Evolutionary conservation across 495 filamentous ascomycete species (phyloP), one percentile per base, ranked within the genome.

Genomic region (Aspergillus haitiensis): DNA sequence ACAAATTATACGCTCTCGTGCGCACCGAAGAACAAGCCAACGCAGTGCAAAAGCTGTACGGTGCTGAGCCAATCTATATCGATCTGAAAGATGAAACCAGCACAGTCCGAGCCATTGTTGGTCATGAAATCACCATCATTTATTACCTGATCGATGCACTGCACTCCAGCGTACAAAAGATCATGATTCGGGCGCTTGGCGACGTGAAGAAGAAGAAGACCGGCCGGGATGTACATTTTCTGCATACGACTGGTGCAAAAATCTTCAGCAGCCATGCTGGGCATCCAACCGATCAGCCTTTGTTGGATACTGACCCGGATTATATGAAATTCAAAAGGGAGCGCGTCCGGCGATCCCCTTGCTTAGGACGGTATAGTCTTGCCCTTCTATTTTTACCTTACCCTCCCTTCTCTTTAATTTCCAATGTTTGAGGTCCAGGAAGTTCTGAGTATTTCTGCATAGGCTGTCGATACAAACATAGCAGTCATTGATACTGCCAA

Each of bases 61-160:
- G 72, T 16, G 79, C 78, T 11, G 64, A 74, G 36, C 72, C 79
- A 0, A 54, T 82, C 0, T 34, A 42, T 3, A 64, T 76, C 48
- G 64, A 79, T 52, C 40, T 74, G 0, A 62, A 67, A 9, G 57
- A 77, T 45, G 58, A 70, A 32, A 56, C 58, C 0, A 64, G 66
- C n/a, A 61, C 76, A 2, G 64, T 44, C 10, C 32, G 59, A 3
- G 59, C 64, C 7, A 72, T 83, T n/a, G 34, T 80, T 15, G 67
- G 70, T n/a, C 63, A 74, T 16, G 42, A 73, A 3, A 81, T 83
- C 54, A 73, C 66, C 47, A 65, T 82, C 40, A 69, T 83, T 36
- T 78, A 70, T 37, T 78, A 67, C 55, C 59, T 81, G 8, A 70
- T 78, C 53, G 73, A 77, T 59, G 65, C 73, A 0, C 9, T 61